These are phyloP conservation scores for Nitzschia palea DNA, from an alignment of 108 stramenopile species.

Conservation along the genomic window DNA sequence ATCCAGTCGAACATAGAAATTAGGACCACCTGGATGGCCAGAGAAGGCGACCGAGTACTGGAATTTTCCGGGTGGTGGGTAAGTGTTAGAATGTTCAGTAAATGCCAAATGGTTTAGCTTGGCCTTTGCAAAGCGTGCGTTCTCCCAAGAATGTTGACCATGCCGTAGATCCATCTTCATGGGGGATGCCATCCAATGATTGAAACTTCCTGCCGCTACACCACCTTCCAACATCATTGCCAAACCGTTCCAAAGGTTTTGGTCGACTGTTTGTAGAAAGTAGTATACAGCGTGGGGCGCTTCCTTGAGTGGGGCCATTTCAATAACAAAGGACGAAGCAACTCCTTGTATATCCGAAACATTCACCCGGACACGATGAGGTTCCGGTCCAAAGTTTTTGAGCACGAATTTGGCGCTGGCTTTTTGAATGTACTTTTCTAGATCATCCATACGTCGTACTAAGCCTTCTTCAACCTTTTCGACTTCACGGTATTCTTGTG, in stretches of 20 bases:
- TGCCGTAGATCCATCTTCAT: slow-evolving; percentile 3
- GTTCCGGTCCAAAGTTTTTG: slow-evolving; percentile 21
- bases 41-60: slow-evolving; percentile 73
- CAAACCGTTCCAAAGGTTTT: slow-evolving; percentile 46
- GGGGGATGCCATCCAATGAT: slow-evolving; percentile 17
- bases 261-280: slow-evolving; percentile 47
- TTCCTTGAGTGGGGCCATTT: slow-evolving; percentile 24
- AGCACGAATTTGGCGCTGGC: not conserved
- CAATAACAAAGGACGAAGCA: slow-evolving; percentile 20
- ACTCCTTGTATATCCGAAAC: slow-evolving; percentile 9
- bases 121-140: slow-evolving; percentile 38
- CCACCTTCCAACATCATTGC: slow-evolving; percentile 32
- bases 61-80: slow-evolving; percentile 45
- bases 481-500: slow-evolving; percentile 9
- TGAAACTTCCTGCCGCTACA: not conserved
- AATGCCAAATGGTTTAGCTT: slow-evolving; percentile 51
- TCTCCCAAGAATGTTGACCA: slow-evolving; percentile 19
- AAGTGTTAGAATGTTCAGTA: slow-evolving; percentile 58
- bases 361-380: slow-evolving; percentile 28
- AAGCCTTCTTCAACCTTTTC: slow-evolving; percentile 23
- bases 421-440: slow-evolving; percentile 29
- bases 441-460: slow-evolving; percentile 1
- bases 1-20: slow-evolving; percentile 74
- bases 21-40: slow-evolving; percentile 79
- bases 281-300: slow-evolving; percentile 53